Evolutionary conservation across 352 stramenopile genomes (phyloP), one percentile per base, ranked within the genome.

Genomic region (Globisporangium splendens): DNA sequence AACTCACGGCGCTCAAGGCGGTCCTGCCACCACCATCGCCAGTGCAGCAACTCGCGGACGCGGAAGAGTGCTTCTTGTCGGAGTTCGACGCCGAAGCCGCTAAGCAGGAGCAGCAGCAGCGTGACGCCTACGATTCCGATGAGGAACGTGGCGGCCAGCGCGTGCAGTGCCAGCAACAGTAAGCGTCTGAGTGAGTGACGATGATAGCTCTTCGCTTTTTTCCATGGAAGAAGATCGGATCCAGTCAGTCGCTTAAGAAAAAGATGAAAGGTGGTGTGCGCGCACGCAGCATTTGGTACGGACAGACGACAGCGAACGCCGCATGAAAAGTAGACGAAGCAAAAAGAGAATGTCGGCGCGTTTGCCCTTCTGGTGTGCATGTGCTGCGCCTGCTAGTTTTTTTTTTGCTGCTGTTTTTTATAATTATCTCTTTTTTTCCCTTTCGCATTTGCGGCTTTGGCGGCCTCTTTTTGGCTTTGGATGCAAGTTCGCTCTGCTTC

Each of bases 11-110:
- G 66, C 72, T 94, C 28, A 82, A 84, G 73, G 60, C 69, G 17
- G 61, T 83, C 49, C 70, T 94, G 61, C 79, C 81, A 12, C 54
- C 73, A 41, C 75, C 77, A 3, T 68, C 80, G 38, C 72, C 79
- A 1, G 48, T 92, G n/a, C 68, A 69, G 61, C 63, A 65, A 17
- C 56, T 77, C 21, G 61, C 70, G 15, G 80, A 92, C 5, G 65
- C 84, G 6, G 84, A 94, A 54, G 84, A 94, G 71, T 88, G 73
- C 62, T 92, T 92, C 72, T 59, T 98, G 21, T 89, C 79, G 69
- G 87, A 96, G 63, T 99, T 98, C 72, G 96, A 97, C 59, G 81
- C 84, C n/a, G 83, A 93, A 51, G 83, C 85, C 15, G 86, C 85
- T 71, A 96, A 89, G 86, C 84, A 71, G 62, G 91, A 77, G 67